These are phyloP conservation scores for Bolboschoenoplectus hybrid DNA, from an alignment of 202 grass and related monocot species.

Conservation along the genomic window DNA sequence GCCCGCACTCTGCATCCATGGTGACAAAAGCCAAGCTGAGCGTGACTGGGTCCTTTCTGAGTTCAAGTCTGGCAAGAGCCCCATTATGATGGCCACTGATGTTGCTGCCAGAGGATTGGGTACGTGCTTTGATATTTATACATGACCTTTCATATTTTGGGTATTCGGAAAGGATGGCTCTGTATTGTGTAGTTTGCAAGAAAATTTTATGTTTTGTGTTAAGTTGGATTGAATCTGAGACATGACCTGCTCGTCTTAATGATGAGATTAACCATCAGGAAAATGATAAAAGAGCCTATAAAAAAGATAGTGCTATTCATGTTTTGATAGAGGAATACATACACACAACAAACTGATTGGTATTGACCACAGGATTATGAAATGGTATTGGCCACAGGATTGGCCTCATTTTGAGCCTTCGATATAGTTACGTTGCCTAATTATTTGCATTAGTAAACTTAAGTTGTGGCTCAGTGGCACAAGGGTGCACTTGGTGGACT, in stretches of 20 bases:
- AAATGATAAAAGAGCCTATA: conserved; percentile 11
- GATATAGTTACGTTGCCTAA: neutral
- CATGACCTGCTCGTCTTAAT: neutral
- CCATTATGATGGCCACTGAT: conserved; percentile 97
- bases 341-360: neutral
- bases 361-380: neutral
- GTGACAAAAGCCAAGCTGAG: conserved; percentile 96
- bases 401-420: neutral
- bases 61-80: conserved; percentile 90
- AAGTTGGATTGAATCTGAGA: neutral
- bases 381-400: neutral
- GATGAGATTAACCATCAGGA: neutral
- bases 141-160: conserved; percentile 30
- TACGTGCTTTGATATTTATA: conserved; percentile 40
- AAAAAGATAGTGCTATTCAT: neutral
- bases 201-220: neutral
- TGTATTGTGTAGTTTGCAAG: neutral
- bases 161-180: neutral
- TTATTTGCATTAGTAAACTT: neutral
- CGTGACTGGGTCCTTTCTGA: conserved; percentile 98
- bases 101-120: conserved; percentile 93
- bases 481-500: neutral
- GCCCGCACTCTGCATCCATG: conserved; percentile 88
- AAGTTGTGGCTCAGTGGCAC: neutral
- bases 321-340: neutral